Percentiles rank a stretch among this genome's conserved stretches.
Evolutionary conservation across 1,284 basidiomycete species (phyloP).

Genomic region (Anthracocystis walkeri): DNA sequence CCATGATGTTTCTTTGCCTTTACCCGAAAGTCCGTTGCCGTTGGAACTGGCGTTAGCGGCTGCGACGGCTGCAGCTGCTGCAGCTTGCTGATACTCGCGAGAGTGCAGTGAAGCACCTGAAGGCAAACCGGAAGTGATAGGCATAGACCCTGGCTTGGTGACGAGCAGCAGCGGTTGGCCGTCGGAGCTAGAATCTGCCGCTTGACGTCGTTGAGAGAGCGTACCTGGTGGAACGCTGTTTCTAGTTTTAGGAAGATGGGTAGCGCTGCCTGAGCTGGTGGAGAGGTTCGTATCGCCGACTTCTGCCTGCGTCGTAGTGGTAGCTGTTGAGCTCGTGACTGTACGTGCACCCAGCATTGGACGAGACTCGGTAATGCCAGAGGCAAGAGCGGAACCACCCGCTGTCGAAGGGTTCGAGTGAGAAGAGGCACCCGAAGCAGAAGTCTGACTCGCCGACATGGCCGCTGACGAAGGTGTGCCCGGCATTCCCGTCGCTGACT

Average conservation of each 20-base stretch:
- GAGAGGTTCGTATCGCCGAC: slow-evolving; percentile 30
- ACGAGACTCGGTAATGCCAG: slow-evolving; percentile 25
- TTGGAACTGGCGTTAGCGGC: slow-evolving; percentile 30
- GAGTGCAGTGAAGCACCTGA: slow-evolving; percentile 23
- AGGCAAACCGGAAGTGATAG: slow-evolving; percentile 44
- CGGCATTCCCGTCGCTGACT: slow-evolving; percentile 9
- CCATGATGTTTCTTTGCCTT: slow-evolving; percentile 51
- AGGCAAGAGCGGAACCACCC: slow-evolving; percentile 5
- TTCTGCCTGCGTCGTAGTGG: slow-evolving; percentile 39
- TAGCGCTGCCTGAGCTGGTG: slow-evolving; percentile 35
- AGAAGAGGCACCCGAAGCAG: slow-evolving; percentile 27
- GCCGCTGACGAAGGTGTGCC: slow-evolving; percentile 31
- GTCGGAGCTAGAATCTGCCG: slow-evolving; percentile 5
- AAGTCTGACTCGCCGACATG: slow-evolving; percentile 43
- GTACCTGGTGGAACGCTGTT: slow-evolving; percentile 17
- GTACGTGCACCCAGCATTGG: slow-evolving; percentile 34
- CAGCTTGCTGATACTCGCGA: slow-evolving; percentile 41
- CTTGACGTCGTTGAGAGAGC: slow-evolving; percentile 34
- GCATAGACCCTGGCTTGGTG: slow-evolving; percentile 43
- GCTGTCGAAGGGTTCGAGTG: slow-evolving; percentile 14
- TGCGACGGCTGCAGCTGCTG: slow-evolving; percentile 36
- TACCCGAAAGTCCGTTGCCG: slow-evolving; percentile 45
- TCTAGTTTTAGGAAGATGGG: slow-evolving; percentile 23
- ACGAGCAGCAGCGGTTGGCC: slow-evolving; percentile 41
- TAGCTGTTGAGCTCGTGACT: slow-evolving; percentile 41